A percentile compares a stretch with the other conserved stretches of the same genome.
phyloP scores from a whole-genome alignment of 176 grass and related monocot genomes.

The Ensete ventricosum region DNA sequence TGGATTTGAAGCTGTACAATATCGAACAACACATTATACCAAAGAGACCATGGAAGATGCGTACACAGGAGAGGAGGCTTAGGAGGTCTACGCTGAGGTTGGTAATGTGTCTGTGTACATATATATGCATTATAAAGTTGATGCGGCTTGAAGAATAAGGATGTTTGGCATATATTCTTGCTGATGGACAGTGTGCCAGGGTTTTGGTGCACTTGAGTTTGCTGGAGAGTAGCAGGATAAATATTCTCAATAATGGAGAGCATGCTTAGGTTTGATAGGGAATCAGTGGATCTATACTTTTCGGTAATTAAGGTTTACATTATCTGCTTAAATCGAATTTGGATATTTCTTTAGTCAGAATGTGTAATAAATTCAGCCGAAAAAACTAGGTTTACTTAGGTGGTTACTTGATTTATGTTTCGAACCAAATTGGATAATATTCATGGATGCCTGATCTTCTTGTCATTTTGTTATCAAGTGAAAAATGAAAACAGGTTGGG shows the following conservation, averaged over 20 bases:
- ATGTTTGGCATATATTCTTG: slow-evolving; percentile 7
- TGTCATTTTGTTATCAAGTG: too few species aligned
- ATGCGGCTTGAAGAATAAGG: neutral
- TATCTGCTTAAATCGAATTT: too few species aligned
- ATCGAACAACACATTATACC: neutral
- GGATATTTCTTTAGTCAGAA: too few species aligned
- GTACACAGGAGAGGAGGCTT: neutral
- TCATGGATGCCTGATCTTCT: too few species aligned
- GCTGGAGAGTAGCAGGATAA: too few species aligned
- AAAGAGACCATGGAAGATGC: neutral
- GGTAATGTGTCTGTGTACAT: neutral
- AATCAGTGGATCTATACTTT: too few species aligned
- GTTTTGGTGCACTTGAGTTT: neutral
- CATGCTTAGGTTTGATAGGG: neutral
- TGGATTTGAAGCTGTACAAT: neutral
- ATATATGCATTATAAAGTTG: neutral
- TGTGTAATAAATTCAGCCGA: too few species aligned
- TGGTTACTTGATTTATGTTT: too few species aligned
- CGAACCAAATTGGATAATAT: too few species aligned
- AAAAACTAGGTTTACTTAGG: too few species aligned
- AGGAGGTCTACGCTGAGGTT: neutral
- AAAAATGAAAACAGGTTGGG: too few species aligned
- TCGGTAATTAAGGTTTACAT: too few species aligned
- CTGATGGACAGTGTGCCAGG: neutral
- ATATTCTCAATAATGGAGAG: neutral